phyloP scores from a whole-genome alignment of 2,329 filamentous ascomycete genomes.

The Penicillium sp. region DNA sequence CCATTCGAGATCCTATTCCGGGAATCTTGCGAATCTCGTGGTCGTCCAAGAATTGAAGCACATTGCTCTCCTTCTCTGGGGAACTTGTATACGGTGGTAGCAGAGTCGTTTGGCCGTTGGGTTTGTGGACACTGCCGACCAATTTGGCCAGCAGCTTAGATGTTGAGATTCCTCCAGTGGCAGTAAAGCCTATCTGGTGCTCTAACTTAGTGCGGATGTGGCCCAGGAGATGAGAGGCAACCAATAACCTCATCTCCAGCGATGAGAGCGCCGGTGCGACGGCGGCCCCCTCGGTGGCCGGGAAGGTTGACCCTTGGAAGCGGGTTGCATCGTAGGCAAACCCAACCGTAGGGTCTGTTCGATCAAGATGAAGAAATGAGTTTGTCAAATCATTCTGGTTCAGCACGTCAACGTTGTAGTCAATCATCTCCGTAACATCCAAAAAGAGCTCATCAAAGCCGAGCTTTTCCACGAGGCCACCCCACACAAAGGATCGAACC shows the following conservation, averaged over 20 bases:
- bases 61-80: constrained; percentile 46
- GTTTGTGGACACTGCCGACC: constrained; percentile 81
- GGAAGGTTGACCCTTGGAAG: constrained; percentile 67
- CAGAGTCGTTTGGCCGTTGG: constrained; percentile 81
- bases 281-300: constrained; percentile 31
- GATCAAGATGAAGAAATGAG: constrained; percentile 80
- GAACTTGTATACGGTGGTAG: constrained; percentile 61
- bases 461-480: constrained; percentile 72
- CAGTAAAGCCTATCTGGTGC: constrained; percentile 77
- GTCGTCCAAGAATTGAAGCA: constrained; percentile 70
- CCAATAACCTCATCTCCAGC: constrained; percentile 63
- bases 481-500: constrained; percentile 75
- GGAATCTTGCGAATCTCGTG: constrained; percentile 80
- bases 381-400: constrained; percentile 64
- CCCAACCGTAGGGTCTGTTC: constrained; percentile 72
- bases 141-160: constrained; percentile 87
- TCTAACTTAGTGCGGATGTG: constrained; percentile 74
- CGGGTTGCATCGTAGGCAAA: constrained; percentile 74
- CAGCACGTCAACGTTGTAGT: constrained; percentile 74
- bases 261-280: constrained; percentile 15
- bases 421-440: constrained; percentile 83
- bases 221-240: constrained; percentile 80
- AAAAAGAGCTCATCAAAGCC: constrained; percentile 86
- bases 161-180: constrained; percentile 83
- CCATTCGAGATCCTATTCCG: constrained; percentile 80